Evolutionary conservation across 306 rosid species (phyloP).

Genomic region (Vigna radiata): DNA sequence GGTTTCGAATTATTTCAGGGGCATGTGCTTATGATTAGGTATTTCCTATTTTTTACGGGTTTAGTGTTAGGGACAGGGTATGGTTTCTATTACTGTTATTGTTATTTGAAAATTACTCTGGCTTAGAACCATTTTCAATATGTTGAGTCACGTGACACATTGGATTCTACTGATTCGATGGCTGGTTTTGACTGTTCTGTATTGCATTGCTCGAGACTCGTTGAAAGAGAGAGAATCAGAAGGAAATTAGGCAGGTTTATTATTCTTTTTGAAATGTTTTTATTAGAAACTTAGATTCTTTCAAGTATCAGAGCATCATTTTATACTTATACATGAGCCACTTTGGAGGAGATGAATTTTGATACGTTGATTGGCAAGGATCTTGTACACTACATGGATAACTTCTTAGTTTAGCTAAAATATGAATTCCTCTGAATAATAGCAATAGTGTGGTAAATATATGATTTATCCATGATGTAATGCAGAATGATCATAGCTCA

Average conservation of each 20-base stretch:
- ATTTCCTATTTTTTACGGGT: background rate
- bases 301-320: background rate
- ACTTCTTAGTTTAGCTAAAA: background rate
- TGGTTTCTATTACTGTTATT: background rate
- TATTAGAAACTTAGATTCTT: slow-evolving; percentile 16
- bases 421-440: slow-evolving; percentile 1
- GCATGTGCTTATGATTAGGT: slow-evolving; percentile 25
- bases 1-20: background rate
- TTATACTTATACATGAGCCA: background rate
- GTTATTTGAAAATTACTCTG: background rate
- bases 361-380: background rate
- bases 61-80: slow-evolving; percentile 25
- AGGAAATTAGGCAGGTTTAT: background rate
- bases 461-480: background rate
- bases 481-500: background rate
- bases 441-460: background rate
- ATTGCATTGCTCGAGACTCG: slow-evolving; percentile 2
- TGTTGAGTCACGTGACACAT: background rate
- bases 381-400: background rate
- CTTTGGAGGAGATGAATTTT: slow-evolving; percentile 9
- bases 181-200: slow-evolving; percentile 12
- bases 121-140: background rate
- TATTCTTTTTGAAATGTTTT: background rate
- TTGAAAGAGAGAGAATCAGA: slow-evolving; percentile 8
- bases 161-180: background rate